phyloP scores from a whole-genome alignment of 2,329 filamentous ascomycete genomes.

The Xylariaceae sp. region DNA sequence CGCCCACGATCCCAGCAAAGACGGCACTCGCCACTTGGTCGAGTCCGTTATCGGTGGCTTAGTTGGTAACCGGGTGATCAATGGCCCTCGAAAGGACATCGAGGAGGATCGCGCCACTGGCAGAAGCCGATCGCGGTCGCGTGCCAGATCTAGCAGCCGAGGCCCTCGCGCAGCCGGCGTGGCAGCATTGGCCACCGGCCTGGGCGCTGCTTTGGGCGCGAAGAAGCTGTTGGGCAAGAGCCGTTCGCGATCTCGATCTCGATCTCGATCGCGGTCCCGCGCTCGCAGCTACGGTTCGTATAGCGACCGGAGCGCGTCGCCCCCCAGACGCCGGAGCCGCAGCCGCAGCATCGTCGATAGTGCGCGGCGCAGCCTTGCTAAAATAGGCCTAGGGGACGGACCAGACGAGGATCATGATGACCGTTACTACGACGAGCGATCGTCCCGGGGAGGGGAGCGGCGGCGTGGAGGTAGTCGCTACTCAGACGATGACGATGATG shows the following conservation, averaged over 20 bases:
- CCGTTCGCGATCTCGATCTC: constrained; percentile 8
- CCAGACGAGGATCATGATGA: constrained; percentile 41
- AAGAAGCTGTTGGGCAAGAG: constrained; percentile 50
- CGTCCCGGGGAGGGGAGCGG: constrained; percentile 33
- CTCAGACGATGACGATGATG: constrained; percentile 28
- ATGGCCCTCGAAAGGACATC: constrained; percentile 66
- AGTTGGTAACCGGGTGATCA: constrained; percentile 77
- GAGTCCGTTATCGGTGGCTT: constrained; percentile 87
- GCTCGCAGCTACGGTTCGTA: constrained; percentile 44
- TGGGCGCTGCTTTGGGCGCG: constrained; percentile 53
- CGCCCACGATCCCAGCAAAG: constrained; percentile 62
- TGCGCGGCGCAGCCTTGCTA: constrained; percentile 56
- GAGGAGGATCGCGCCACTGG: constrained; percentile 54
- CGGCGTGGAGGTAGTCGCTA: constrained; percentile 33
- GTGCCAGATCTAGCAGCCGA: constrained; percentile 51
- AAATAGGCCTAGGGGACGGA: constrained; percentile 53
- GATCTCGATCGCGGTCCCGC: constrained; percentile 51
- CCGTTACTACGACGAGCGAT: constrained; percentile 35
- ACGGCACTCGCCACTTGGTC: constrained; percentile 77
- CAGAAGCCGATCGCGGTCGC: constrained; percentile 65
- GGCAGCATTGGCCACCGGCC: constrained; percentile 59
- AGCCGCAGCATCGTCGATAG: constrained; percentile 62
- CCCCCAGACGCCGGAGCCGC: constrained; percentile 43
- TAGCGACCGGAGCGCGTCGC: constrained; percentile 39
- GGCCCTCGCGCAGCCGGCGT: constrained; percentile 47